Percentiles rank a stretch among this genome's conserved stretches.
Evolutionary conservation across 148 eudicot species (phyloP).

Genomic region (Silene uniflora): DNA sequence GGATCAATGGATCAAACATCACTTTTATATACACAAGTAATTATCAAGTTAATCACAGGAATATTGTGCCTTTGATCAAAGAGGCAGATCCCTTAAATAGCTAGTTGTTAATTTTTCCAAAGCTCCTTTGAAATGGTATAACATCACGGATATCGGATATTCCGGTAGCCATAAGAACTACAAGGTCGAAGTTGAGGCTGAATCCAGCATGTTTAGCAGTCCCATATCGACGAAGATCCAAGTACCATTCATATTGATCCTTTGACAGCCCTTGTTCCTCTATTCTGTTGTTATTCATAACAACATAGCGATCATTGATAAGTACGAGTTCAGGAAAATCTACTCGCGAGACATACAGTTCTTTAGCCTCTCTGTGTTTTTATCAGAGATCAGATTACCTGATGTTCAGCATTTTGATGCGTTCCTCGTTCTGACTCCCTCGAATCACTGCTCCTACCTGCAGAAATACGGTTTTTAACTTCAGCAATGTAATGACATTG

Average conservation of each 20-base stretch:
- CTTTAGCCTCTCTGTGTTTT: no score
- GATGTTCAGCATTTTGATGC: slow-evolving; percentile 42
- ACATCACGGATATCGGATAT: slow-evolving; percentile 69
- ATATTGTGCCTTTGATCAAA: neutral
- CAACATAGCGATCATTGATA: neutral
- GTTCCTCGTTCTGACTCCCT: slow-evolving; percentile 91
- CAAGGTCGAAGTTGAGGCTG: slow-evolving; percentile 58
- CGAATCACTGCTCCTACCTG: slow-evolving; percentile 68
- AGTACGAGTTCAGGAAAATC: no score
- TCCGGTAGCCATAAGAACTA: slow-evolving; percentile 78
- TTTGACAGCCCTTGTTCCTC: slow-evolving; percentile 52
- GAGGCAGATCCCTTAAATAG: neutral
- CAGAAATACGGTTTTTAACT: slow-evolving; percentile 26
- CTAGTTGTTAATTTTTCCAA: slow-evolving; percentile 47
- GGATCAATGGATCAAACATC: neutral
- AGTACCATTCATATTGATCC: slow-evolving; percentile 77
- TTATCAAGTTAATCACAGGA: neutral
- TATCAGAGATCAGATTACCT: slow-evolving; percentile 36
- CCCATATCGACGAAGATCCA: slow-evolving; percentile 80
- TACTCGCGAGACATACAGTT: no score
- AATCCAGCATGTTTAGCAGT: slow-evolving; percentile 71
- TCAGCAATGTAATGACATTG: slow-evolving; percentile 4
- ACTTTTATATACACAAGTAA: neutral
- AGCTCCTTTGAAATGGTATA: slow-evolving; percentile 82
- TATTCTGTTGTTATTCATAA: slow-evolving; percentile 48